Base-by-base conservation (phyloP, 768 basidiomycete genomes). In the Tylopilus felleus region DNA sequence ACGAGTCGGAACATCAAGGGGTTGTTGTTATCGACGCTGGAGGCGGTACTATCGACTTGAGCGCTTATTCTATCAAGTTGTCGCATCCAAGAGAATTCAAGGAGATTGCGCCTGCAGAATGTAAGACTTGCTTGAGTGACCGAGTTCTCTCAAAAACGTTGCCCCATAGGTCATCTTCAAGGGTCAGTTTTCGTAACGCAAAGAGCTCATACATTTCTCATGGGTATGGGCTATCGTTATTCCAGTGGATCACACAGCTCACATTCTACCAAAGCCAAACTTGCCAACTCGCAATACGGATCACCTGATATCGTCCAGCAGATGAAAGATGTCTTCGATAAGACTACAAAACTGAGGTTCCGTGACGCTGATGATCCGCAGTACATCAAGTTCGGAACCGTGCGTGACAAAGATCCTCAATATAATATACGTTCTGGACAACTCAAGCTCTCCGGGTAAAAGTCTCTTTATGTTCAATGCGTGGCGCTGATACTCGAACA, bases 11-110 rank as follows among this genome's bases (percentile, higher is more conserved):
- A 1, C 69, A 68, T 0, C 57, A 69, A 23, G 71, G 72, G 0
- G 60, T 80, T 7, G 66, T 80, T 10, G 64, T 81, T 19, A 72
- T 80, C 8, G 79, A 82, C 58, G 77, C 77, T 9, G 81, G 80
- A 16, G 76, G 77, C 6, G 70, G 72, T 0, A 75, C 71, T 1
- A 45, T 73, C 8, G 75, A 75, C 48, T n/a, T 75, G 21, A 79
- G 77, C 52, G 71, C 66, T 47, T 75, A 65, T 65, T 67, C 57
- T n/a, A 71, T 77, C 65, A 71, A 68, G 36, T 58, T 66, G n/a
- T n/a, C n/a, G n/a, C n/a, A n/a, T n/a, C n/a, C n/a, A n/a, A n/a
- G n/a, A n/a, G n/a, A n/a, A n/a, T 71, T 75, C 29, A 60, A 77
- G 41, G 73, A 76, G 54, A 59, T 76, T 29, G 60, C 64, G 21